Conservation (phyloP, 257 asterid species). For the Echium plantagineum region DNA sequence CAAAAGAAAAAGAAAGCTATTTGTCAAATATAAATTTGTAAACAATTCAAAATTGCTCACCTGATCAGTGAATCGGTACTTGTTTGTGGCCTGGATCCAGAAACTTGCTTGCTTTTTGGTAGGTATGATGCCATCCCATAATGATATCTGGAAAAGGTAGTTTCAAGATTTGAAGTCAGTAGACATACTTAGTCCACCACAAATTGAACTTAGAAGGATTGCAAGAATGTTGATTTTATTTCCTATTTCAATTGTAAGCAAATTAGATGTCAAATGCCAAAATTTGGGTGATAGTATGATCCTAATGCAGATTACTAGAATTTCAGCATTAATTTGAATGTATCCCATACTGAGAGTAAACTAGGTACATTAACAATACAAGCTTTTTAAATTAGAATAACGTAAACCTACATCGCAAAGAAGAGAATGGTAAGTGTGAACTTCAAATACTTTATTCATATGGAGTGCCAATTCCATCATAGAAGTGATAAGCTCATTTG, state of each 20-base stretch:
- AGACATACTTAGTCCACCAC: not conserved
- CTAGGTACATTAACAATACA: not conserved
- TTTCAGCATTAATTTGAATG: not conserved
- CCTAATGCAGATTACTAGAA: too few species aligned
- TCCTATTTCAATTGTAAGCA: not conserved
- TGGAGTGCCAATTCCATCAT: not conserved
- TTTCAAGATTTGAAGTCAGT: constrained; percentile 4
- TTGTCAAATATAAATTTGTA: not conserved
- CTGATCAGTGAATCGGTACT: constrained; percentile 75
- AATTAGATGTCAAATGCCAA: not conserved
- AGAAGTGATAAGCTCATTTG: not conserved
- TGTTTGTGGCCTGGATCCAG: constrained; percentile 68
- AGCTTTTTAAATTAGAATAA: too few species aligned
- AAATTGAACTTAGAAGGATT: not conserved
- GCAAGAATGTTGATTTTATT: not conserved
- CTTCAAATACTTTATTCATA: too few species aligned
- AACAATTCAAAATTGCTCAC: constrained; percentile 20
- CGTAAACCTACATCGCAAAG: too few species aligned
- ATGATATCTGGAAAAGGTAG: constrained; percentile 43
- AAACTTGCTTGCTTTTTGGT: constrained; percentile 65
- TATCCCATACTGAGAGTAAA: not conserved
- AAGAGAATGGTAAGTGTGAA: too few species aligned
- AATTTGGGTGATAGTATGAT: not conserved
- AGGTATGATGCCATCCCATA: constrained; percentile 90
- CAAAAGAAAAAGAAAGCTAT: not conserved